phyloP scores from a whole-genome alignment of 164 flowering plant genomes.

The Vitis amurensis region DNA sequence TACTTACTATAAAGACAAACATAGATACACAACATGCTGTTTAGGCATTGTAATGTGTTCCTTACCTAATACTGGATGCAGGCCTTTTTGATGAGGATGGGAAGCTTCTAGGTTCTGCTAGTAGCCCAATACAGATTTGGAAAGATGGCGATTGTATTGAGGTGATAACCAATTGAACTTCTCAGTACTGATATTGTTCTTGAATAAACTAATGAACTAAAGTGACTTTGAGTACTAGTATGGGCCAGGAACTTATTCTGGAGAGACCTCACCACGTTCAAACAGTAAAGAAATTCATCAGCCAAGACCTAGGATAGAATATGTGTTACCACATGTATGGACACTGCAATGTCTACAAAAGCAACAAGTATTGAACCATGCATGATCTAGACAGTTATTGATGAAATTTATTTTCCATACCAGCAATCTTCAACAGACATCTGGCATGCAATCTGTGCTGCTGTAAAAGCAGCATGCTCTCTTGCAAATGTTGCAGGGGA shows the following conservation, averaged over 20 bases:
- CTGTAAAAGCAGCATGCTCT: constrained; percentile 84
- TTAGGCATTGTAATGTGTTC: neutral
- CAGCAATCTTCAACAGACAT: constrained; percentile 99
- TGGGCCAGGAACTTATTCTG: neutral
- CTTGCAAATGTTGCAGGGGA: constrained; percentile 66
- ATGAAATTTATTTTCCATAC: constrained; percentile 3
- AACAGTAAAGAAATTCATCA: no score
- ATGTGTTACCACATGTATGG: no score
- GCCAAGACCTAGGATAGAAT: no score
- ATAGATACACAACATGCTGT: neutral
- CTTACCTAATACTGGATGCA: constrained; percentile 25
- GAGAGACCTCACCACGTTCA: neutral
- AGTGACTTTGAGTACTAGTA: neutral
- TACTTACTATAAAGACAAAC: no score
- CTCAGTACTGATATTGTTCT: neutral
- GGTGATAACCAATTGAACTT: constrained; percentile 39
- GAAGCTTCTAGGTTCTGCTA: constrained; percentile 78
- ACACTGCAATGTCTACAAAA: neutral
- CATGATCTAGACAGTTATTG: neutral
- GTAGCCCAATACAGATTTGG: constrained; percentile 96
- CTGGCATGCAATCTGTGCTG: constrained; percentile 93
- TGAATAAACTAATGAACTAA: neutral
- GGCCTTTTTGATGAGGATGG: constrained; percentile 86
- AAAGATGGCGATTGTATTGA: constrained; percentile 88
- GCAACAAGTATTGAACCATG: neutral